Conservation (phyloP, 108 stramenopile species). For the Stephanodiscus minutulus region DNA sequence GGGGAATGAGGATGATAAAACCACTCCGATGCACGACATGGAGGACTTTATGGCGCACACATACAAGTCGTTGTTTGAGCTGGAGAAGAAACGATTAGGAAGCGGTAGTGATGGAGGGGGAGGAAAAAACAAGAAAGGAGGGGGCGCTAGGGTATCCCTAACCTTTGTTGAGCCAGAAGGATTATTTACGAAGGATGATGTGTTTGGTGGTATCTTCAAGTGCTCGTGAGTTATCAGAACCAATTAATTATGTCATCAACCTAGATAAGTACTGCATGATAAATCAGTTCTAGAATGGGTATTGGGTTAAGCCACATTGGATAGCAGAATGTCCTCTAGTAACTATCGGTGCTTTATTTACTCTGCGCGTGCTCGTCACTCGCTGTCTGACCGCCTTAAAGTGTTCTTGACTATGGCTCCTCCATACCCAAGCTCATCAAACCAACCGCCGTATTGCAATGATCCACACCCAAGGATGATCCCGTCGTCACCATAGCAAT, state of each 20-base stretch:
- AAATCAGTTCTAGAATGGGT: no score
- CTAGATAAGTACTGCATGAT: no score
- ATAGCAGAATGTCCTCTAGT: no score
- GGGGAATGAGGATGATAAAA: constrained; percentile 64
- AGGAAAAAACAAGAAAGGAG: constrained; percentile 47
- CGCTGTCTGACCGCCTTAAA: no score
- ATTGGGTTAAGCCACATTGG: no score
- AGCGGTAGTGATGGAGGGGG: constrained; percentile 10
- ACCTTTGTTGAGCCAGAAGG: constrained; percentile 66
- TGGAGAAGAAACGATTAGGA: constrained; percentile 64
- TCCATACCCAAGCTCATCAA: background rate
- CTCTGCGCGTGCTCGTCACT: no score
- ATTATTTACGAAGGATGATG: constrained; percentile 65
- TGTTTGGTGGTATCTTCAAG: constrained; percentile 54
- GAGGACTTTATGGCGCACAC: constrained; percentile 83
- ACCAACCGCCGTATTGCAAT: background rate
- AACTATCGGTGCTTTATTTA: no score
- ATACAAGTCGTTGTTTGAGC: constrained; percentile 86
- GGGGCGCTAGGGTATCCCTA: constrained; percentile 57
- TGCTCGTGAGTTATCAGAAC: background rate
- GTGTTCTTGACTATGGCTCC: background rate
- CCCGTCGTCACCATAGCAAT: background rate
- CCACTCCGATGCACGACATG: constrained; percentile 67
- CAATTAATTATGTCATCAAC: background rate
- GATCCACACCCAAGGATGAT: background rate